Conservation (phyloP, 2,329 filamentous ascomycete species). For the Verticillium dahliae region DNA sequence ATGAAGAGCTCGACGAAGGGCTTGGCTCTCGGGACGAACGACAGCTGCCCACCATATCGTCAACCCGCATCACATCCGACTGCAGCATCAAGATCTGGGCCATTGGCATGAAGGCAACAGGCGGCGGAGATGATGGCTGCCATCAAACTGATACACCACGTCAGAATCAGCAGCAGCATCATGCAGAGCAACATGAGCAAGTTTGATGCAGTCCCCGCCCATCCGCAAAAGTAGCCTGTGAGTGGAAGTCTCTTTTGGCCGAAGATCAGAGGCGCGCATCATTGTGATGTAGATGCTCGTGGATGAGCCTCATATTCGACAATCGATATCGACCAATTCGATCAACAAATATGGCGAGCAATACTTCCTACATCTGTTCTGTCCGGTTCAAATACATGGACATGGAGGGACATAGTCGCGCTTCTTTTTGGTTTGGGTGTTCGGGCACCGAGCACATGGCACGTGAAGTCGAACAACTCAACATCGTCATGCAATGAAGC, state of each 20-base stretch:
- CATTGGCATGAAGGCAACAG: slow-evolving; percentile 1
- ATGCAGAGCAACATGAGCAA: background rate
- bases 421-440: no score
- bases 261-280: no score
- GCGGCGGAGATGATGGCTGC: slow-evolving; percentile 9
- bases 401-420: no score
- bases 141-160: background rate
- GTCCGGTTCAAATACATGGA: no score
- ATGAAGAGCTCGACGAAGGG: slow-evolving; percentile 5
- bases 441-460: background rate
- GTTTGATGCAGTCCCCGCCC: background rate
- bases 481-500: background rate
- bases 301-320: no score
- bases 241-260: no score
- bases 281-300: no score
- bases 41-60: slow-evolving; percentile 8
- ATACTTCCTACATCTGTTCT: no score
- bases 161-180: background rate
- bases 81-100: slow-evolving; percentile 12
- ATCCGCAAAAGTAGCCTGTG: no score
- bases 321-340: no score
- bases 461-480: background rate
- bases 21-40: slow-evolving; percentile 4
- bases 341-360: no score
- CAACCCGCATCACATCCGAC: slow-evolving; percentile 8